A percentile compares a stretch with the other conserved stretches of the same genome.
Evolutionary conservation across 2,329 filamentous ascomycete genomes (phyloP).

Genomic region (Daldinia sp.): DNA sequence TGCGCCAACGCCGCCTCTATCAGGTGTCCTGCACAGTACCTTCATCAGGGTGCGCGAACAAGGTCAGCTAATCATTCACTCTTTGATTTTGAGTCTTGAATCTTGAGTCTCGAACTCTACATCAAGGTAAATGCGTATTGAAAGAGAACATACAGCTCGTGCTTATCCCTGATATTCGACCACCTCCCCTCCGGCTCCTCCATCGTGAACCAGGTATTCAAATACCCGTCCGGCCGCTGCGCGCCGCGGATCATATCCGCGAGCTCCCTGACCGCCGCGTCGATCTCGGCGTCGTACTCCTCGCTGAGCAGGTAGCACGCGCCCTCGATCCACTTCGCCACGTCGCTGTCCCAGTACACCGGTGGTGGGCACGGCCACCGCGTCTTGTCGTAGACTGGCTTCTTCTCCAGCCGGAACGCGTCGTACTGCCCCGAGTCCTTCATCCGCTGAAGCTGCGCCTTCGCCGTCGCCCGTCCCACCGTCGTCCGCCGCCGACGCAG

Average conservation of each 20-base stretch:
- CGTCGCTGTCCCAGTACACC: conserved; percentile 68
- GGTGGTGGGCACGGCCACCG: conserved; percentile 69
- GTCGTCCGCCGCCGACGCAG: conserved; percentile 52
- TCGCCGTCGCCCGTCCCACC: conserved; percentile 56
- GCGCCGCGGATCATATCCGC: conserved; percentile 68
- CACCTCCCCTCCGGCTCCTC: conserved; percentile 67
- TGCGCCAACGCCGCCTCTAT: conserved; percentile 72
- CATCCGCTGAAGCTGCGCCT: conserved; percentile 65
- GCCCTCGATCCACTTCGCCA: conserved; percentile 72
- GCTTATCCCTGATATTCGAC: conserved; percentile 70
- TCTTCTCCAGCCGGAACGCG: conserved; percentile 69
- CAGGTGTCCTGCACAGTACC: conserved; percentile 71
- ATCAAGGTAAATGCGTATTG: neutral
- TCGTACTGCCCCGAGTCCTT: conserved; percentile 68
- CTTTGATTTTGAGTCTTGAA: neutral
- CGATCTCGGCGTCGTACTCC: conserved; percentile 59
- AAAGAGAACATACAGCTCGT: conserved; percentile 64
- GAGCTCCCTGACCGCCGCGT: conserved; percentile 65
- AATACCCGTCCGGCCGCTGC: conserved; percentile 70
- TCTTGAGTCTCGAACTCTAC: neutral
- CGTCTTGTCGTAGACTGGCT: conserved; percentile 64
- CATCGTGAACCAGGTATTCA: conserved; percentile 73
- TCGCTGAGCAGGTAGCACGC: conserved; percentile 67
- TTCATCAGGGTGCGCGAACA: conserved; percentile 41
- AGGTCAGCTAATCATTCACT: conserved; percentile 8